Evolutionary conservation across 345 rosid genomes (phyloP), one percentile per base, ranked within the genome.

Genomic region (Citrus australasica): DNA sequence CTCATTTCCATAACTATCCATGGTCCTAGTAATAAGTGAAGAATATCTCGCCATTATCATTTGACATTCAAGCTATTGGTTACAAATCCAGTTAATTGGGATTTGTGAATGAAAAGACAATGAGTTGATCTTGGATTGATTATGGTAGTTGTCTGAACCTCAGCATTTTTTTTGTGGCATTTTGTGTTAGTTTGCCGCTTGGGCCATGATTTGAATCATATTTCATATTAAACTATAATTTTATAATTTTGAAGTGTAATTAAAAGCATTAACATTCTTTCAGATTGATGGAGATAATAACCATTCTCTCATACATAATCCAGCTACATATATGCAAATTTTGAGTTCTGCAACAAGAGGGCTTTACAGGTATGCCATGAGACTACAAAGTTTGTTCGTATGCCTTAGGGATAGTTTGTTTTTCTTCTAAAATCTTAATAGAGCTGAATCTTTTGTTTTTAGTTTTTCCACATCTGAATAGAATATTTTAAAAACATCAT

Each of bases 271-370:
- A 5, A 77, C 77, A 6, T 79, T 79, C 75, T 87, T 85, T 84
- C 87, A 95, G 98, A 87, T 90, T 80, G 92, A 89, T 74, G 93
- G 87, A 80, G 89, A 86, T 58, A 76, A 79, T 71, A 83, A 78
- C 74, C 85, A 82, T 82, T 85, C 96, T 79, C 78, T 83, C 53
- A 81, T 88, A 82, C 90, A 86, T 79, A 88, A 82, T 85, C 97
- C 98, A 76, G 97, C 97, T 73, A 84, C 84, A 37, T 91, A 92
- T 82, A 83, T 86, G 1, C 90, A 88, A 78, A 74, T 84, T 84
- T 76, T 95, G 85, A 88, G 85, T 82, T 87, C 90, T 69, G 98
- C 89, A 69, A 88, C 90, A 14, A 88, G 96, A 91, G 94, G 94
- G 67, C 92, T 95, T 24, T 88, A 83, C 89, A 95, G 99, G 99